These are phyloP conservation scores for Trichoderma asperelloides DNA, from an alignment of 495 filamentous ascomycete genomes.

Conservation along the genomic window DNA sequence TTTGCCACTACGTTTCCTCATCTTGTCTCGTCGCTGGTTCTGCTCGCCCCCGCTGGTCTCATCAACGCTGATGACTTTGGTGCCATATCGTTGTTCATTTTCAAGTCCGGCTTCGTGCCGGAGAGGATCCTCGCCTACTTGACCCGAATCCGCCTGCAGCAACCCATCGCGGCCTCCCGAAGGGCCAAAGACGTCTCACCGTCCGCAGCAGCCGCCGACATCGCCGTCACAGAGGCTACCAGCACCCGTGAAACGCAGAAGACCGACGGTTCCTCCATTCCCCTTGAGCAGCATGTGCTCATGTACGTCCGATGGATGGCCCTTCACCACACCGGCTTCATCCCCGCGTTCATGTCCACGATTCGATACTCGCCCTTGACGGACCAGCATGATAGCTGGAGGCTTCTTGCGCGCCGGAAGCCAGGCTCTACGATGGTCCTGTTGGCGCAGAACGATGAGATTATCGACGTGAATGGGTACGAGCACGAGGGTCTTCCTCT, in stretches of 20 bases:
- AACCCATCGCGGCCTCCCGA: constrained; percentile 26
- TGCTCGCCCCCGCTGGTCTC: constrained; percentile 69
- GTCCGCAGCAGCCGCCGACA: constrained; percentile 17
- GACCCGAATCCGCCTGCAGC: constrained; percentile 27
- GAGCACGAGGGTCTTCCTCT: constrained; percentile 28
- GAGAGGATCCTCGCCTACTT: constrained; percentile 27
- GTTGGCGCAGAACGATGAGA: constrained; percentile 37
- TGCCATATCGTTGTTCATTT: constrained; percentile 50
- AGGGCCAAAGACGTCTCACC: constrained; percentile 13
- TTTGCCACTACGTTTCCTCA: constrained; percentile 66
- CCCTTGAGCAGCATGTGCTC: constrained; percentile 24
- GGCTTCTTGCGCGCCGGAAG: constrained; percentile 26
- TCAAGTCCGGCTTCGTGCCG: constrained; percentile 42
- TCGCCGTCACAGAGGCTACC: constrained; percentile 20
- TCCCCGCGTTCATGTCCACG: constrained; percentile 40
- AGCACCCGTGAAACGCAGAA: constrained; percentile 9
- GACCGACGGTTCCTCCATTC: constrained; percentile 12
- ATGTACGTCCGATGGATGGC: constrained; percentile 44
- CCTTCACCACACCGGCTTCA: constrained; percentile 42
- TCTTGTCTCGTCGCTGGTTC: constrained; percentile 54
- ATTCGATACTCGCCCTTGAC: constrained; percentile 42
- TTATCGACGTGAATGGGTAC: constrained; percentile 35
- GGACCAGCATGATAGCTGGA: constrained; percentile 42
- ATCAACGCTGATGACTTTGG: constrained; percentile 57
- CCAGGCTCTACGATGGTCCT: constrained; percentile 39